These are phyloP conservation scores for Mrakia blollopis DNA, from an alignment of 768 basidiomycete genomes.

Conservation along the genomic window DNA sequence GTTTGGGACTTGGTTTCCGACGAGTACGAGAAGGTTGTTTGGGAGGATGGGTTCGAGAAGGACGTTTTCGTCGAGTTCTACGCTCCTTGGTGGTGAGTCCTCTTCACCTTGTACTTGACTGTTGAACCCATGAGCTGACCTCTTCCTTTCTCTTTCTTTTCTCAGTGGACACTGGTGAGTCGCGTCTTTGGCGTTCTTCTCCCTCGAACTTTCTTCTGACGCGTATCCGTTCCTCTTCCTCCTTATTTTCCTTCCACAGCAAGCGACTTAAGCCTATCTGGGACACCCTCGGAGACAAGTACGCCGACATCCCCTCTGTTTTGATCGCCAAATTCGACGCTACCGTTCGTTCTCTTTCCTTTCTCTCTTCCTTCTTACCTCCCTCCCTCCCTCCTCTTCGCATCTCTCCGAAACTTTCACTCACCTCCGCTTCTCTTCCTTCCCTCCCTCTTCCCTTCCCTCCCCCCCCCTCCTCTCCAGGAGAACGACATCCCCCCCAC, in stretches of 20 bases:
- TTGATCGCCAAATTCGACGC: conserved; percentile 84
- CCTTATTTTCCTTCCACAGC: conserved; percentile 69
- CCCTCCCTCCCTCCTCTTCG: neutral
- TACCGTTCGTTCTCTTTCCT: conserved; percentile 42
- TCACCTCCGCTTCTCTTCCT: no score
- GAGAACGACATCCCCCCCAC: conserved; percentile 91
- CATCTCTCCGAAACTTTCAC: no score
- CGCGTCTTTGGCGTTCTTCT: neutral
- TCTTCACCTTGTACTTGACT: neutral
- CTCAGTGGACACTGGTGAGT: conserved; percentile 11
- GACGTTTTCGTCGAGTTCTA: conserved; percentile 97
- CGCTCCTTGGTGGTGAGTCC: conserved; percentile 74
- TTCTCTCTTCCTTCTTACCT: no score
- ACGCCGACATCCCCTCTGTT: conserved; percentile 55
- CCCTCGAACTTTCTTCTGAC: neutral
- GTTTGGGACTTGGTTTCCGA: conserved; percentile 81
- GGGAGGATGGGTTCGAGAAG: conserved; percentile 65
- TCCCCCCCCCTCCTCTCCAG: neutral
- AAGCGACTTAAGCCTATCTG: conserved; percentile 92
- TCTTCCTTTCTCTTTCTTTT: neutral
- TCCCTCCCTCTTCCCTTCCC: neutral
- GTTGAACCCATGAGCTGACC: neutral
- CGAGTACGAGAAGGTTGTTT: conserved; percentile 79
- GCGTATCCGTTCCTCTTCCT: no score
- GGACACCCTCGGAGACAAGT: conserved; percentile 85